A percentile compares a stretch with the other conserved stretches of the same genome.
phyloP scores from a whole-genome alignment of 208 protist genomes.

The Trypanosoma avium region DNA sequence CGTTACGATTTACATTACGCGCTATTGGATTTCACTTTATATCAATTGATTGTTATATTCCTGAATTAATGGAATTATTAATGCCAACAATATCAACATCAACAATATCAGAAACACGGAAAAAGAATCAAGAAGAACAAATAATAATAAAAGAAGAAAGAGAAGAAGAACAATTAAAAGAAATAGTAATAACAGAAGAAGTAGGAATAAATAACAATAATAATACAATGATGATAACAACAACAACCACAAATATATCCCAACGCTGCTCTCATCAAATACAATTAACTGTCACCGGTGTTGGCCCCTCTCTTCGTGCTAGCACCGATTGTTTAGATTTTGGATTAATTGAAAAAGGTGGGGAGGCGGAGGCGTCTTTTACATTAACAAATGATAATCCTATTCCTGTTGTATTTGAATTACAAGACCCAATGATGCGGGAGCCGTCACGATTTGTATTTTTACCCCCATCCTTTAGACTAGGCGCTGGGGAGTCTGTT shows the following conservation, averaged over 20 bases:
- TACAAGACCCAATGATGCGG: constrained; percentile 76
- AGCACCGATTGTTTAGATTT: constrained; percentile 86
- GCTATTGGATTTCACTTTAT: constrained; percentile 47
- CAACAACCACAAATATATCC: constrained; percentile 17
- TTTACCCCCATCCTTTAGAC: constrained; percentile 62
- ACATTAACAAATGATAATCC: constrained; percentile 89
- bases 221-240: too few relatives aligned
- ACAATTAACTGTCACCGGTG: constrained; percentile 54
- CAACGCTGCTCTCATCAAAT: constrained; percentile 37
- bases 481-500: constrained; percentile 74
- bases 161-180: too few relatives aligned
- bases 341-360: constrained; percentile 77
- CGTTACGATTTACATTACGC: constrained; percentile 64
- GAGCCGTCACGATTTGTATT: constrained; percentile 86
- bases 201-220: too few relatives aligned
- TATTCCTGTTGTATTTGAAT: constrained; percentile 69
- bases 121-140: too few relatives aligned
- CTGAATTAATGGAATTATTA: constrained; percentile 42
- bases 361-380: constrained; percentile 75
- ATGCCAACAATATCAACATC: not conserved
- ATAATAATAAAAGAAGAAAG: too few relatives aligned
- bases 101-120: not conserved
- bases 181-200: too few relatives aligned
- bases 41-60: constrained; percentile 66
- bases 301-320: constrained; percentile 72